Percentiles rank a stretch among this genome's conserved stretches.
These are phyloP conservation scores for Colletotrichum liaoningense DNA, from an alignment of 2,329 filamentous ascomycete genomes.

Conservation along the genomic window DNA sequence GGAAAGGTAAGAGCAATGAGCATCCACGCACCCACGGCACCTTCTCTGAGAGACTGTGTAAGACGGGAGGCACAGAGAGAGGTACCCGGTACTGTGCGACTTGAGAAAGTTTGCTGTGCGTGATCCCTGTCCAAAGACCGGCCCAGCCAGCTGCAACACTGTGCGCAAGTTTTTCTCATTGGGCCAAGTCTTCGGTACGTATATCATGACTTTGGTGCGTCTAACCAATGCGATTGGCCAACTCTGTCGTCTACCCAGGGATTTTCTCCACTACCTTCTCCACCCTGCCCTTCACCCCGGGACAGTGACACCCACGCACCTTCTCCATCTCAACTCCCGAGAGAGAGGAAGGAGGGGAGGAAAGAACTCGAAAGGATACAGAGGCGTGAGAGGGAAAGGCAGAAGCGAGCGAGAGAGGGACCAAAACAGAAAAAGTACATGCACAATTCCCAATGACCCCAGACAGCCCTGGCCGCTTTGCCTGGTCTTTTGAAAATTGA, in stretches of 20 bases:
- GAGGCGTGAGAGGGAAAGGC: neutral
- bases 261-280: neutral
- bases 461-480: neutral
- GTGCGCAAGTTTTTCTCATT: constrained; percentile 24
- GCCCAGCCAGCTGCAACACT: constrained; percentile 2
- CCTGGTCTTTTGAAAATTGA: neutral
- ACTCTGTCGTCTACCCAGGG: neutral
- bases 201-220: neutral
- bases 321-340: constrained; percentile 13
- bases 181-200: neutral
- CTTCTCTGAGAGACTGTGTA: too few relatives aligned
- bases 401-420: neutral
- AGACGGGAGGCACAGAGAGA: too few relatives aligned
- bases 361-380: too few relatives aligned
- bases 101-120: neutral
- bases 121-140: neutral
- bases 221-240: constrained; percentile 18
- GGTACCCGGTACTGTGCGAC: neutral
- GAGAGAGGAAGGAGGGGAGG: neutral
- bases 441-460: neutral
- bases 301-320: neutral
- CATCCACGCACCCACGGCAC: too few relatives aligned
- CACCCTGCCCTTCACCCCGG: neutral
- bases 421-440: neutral
- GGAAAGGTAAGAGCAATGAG: too few relatives aligned